phyloP scores from a whole-genome alignment of 345 rosid species.

The Aurinia saxatilis region DNA sequence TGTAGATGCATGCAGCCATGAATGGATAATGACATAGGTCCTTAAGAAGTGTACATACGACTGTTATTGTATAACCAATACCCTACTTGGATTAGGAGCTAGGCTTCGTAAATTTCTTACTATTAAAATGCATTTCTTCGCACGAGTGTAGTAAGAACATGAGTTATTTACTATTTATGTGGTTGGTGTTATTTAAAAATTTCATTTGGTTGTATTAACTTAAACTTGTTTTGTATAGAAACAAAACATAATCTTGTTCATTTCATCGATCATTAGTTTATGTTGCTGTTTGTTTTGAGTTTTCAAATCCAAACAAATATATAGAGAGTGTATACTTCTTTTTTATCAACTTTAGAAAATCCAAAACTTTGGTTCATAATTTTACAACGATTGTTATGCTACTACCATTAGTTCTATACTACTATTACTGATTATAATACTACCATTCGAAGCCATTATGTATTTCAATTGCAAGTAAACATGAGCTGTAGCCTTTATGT shows the following conservation, averaged over 20 bases:
- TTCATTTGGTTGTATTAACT: neutral
- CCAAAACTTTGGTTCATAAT: too few species aligned
- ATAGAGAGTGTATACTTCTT: too few species aligned
- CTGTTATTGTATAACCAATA: neutral
- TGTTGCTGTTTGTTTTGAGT: too few species aligned
- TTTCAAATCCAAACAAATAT: too few species aligned
- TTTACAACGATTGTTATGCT: too few species aligned
- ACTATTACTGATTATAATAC: too few species aligned
- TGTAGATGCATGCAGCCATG: neutral
- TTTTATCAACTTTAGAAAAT: too few species aligned
- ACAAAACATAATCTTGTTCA: too few species aligned
- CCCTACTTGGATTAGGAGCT: neutral
- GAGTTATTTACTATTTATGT: neutral
- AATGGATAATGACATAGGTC: neutral
- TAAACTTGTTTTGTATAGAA: too few species aligned
- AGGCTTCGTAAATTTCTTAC: neutral
- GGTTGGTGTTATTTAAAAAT: neutral
- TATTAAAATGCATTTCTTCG: conserved; percentile 3
- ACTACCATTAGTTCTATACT: too few species aligned
- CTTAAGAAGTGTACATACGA: conserved; percentile 14
- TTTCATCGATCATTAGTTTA: too few species aligned
- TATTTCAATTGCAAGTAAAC: neutral
- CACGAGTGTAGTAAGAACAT: neutral
- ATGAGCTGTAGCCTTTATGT: conserved; percentile 2
- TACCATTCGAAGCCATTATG: neutral